Percentiles rank a stretch among this genome's conserved stretches.
Evolutionary conservation across 1,284 basidiomycete species (phyloP).

Genomic region (Cryptococcus neoformans): DNA sequence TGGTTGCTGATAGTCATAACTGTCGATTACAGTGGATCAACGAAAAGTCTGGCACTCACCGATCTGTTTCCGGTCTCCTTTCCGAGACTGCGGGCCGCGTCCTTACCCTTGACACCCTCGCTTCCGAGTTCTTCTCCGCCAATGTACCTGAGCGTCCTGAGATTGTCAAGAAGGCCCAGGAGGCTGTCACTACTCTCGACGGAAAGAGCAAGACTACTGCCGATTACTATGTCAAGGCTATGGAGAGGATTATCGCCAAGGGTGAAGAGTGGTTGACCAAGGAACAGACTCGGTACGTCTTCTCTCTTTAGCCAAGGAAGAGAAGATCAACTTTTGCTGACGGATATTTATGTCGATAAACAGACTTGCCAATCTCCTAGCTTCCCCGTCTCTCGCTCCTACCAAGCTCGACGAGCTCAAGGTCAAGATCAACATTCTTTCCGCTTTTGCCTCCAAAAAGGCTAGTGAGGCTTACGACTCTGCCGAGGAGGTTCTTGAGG

Average conservation of each 20-base stretch:
- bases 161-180: constrained; percentile 58
- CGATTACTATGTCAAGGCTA: constrained; percentile 84
- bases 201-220: constrained; percentile 52
- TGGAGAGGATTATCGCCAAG: constrained; percentile 78
- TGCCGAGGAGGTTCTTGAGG: constrained; percentile 19
- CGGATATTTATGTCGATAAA: too few species aligned
- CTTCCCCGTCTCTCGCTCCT: constrained; percentile 57
- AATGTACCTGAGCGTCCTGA: constrained; percentile 56
- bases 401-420: constrained; percentile 91
- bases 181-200: constrained; percentile 39
- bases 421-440: constrained; percentile 83
- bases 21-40: constrained; percentile 57
- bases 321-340: background rate
- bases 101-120: constrained; percentile 72
- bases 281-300: constrained; percentile 73
- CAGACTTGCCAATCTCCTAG: constrained; percentile 45
- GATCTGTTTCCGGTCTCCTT: constrained; percentile 75
- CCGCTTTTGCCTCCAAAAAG: constrained; percentile 63
- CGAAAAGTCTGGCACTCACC: constrained; percentile 81
- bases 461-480: constrained; percentile 38
- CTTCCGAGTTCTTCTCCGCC: constrained; percentile 65
- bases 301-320: background rate
- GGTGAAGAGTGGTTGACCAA: constrained; percentile 77
- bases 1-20: too few species aligned
- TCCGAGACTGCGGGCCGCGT: constrained; percentile 79